Conservation (phyloP, 106 monocot species). For the Dendrobium catenatum region DNA sequence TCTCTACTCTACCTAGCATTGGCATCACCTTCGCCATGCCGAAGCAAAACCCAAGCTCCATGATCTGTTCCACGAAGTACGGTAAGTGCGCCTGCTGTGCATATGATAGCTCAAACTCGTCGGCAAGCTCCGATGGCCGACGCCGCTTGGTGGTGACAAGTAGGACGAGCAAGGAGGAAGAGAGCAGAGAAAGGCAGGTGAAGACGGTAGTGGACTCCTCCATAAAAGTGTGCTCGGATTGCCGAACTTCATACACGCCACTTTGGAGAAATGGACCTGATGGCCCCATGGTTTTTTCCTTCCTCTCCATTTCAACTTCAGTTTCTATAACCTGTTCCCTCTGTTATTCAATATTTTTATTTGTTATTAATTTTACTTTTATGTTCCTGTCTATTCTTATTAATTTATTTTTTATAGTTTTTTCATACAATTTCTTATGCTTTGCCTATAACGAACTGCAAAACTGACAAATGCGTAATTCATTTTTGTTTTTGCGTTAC, state of each 20-base stretch:
- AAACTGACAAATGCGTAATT: no score
- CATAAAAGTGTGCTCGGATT: background rate
- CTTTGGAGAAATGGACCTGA: background rate
- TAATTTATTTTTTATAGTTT: no score
- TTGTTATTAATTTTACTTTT: no score
- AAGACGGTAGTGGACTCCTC: background rate
- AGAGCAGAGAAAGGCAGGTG: background rate
- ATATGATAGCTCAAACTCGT: background rate
- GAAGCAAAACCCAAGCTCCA: background rate
- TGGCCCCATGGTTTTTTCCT: background rate
- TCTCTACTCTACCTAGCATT: background rate
- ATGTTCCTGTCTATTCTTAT: no score
- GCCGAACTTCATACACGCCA: background rate
- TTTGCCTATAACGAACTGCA: no score
- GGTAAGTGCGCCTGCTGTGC: background rate
- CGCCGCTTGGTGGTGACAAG: background rate
- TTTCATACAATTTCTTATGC: no score
- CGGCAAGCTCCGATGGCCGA: background rate
- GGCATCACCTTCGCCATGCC: background rate
- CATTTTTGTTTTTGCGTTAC: no score
- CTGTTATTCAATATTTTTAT: background rate
- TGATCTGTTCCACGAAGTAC: background rate
- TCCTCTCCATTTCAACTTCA: no score
- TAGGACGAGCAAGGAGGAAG: background rate
- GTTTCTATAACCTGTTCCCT: background rate